A percentile compares a stretch with the other conserved stretches of the same genome.
Evolutionary conservation across 78 protist species (phyloP).

Genomic region (Cavenderia fasciculata): DNA sequence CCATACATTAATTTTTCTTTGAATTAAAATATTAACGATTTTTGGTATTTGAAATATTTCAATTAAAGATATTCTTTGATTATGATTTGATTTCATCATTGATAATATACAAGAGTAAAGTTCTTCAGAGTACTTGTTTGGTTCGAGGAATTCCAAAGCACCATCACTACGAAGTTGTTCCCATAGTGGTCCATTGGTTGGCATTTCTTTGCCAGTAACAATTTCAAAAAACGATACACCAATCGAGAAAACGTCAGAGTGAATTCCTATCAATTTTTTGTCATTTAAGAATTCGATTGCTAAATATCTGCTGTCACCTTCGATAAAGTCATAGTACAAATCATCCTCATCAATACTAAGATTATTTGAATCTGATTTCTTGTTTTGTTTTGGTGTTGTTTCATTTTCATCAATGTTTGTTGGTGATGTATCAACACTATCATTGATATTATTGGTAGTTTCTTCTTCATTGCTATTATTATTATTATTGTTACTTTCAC

Average conservation of each 20-base stretch:
- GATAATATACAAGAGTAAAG: constrained; percentile 6
- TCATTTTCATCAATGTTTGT: too few species aligned
- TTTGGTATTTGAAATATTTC: neutral
- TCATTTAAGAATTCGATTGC: constrained; percentile 79
- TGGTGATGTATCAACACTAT: neutral
- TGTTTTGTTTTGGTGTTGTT: neutral
- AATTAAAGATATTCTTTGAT: constrained; percentile 12
- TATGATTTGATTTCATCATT: constrained; percentile 48
- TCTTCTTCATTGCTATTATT: neutral
- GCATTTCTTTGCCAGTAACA: constrained; percentile 80
- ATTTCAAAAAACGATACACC: constrained; percentile 83
- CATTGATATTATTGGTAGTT: neutral
- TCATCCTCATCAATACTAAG: constrained; percentile 77
- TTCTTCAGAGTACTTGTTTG: constrained; percentile 18
- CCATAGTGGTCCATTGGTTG: constrained; percentile 84
- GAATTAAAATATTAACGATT: constrained; percentile 12
- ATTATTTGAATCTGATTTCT: constrained; percentile 7
- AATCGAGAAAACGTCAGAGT: constrained; percentile 73
- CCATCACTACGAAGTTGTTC: constrained; percentile 19
- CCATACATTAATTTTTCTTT: constrained; percentile 1
- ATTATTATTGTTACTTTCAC: neutral
- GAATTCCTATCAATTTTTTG: constrained; percentile 36
- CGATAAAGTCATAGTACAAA: constrained; percentile 66
- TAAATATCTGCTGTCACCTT: constrained; percentile 80
- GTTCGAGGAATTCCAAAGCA: constrained; percentile 38